Evolutionary conservation across 164 flowering plant species (phyloP).

Genomic region (Akebia trifoliata): DNA sequence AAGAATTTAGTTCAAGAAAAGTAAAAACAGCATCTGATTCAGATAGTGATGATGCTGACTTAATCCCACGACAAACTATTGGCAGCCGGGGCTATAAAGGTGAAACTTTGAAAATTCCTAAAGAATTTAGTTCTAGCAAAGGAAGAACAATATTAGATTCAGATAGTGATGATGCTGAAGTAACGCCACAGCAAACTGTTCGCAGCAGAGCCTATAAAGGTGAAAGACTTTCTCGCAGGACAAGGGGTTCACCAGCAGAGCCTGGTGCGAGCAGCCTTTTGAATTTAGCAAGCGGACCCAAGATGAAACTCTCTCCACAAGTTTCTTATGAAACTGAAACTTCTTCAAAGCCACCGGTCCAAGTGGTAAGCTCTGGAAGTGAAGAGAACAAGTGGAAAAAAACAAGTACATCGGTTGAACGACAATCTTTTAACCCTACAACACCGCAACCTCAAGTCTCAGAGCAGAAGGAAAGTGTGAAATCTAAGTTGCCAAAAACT

Average conservation of each 20-base stretch:
- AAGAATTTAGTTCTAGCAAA: too few species aligned
- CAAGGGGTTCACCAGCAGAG: constrained; percentile 33
- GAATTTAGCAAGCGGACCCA: constrained; percentile 13
- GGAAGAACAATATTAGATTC: too few species aligned
- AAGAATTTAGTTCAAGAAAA: constrained; percentile 19
- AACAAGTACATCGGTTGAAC: constrained; percentile 13
- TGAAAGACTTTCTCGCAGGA: constrained; percentile 47
- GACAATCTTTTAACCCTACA: constrained; percentile 12
- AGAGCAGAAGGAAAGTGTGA: neutral
- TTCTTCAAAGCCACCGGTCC: constrained; percentile 7
- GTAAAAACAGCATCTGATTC: constrained; percentile 29
- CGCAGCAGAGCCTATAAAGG: constrained; percentile 18
- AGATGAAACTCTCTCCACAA: neutral
- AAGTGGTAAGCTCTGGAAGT: constrained; percentile 15
- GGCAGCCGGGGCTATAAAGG: constrained; percentile 18
- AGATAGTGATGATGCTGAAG: too few species aligned
- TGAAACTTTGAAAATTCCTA: too few species aligned
- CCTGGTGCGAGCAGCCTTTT: constrained; percentile 14
- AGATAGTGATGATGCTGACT: constrained; percentile 25
- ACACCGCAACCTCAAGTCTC: constrained; percentile 2
- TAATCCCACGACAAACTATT: constrained; percentile 15
- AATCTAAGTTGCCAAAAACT: constrained; percentile 4
- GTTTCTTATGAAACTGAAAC: constrained; percentile 16
- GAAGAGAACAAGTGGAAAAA: constrained; percentile 10
- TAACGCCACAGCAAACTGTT: constrained; percentile 15